Percentiles rank a stretch among this genome's conserved stretches.
phyloP scores from a whole-genome alignment of 2,329 filamentous ascomycete genomes.

The Aspergillus tamarii region DNA sequence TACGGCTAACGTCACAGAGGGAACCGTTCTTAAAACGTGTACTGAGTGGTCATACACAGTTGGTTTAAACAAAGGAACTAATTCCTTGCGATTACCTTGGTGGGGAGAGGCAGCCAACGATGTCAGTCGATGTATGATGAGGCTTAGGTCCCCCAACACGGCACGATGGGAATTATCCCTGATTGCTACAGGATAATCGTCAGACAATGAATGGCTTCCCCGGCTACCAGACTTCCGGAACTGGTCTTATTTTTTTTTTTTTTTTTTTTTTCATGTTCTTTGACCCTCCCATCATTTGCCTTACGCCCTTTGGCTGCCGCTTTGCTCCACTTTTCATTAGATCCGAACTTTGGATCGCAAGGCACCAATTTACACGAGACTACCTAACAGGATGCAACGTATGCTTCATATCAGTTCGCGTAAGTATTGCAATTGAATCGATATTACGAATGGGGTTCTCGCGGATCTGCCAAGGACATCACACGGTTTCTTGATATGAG shows the following conservation, averaged over 20 bases:
- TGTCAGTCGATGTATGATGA: neutral
- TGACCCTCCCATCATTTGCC: conserved; percentile 1
- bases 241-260: neutral
- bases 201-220: conserved; percentile 1
- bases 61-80: neutral
- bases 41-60: neutral
- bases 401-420: conserved; percentile 1
- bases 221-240: neutral
- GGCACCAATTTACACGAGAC: conserved; percentile 22
- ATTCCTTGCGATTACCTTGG: neutral
- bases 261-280: neutral
- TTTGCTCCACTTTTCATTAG: conserved; percentile 18
- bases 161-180: neutral
- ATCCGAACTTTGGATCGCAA: conserved; percentile 9
- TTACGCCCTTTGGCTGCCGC: conserved; percentile 13
- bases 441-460: neutral
- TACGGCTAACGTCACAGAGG: neutral
- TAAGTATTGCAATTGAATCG: conserved; percentile 3
- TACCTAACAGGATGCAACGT: conserved; percentile 5
- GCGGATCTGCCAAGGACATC: neutral
- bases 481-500: neutral
- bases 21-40: neutral
- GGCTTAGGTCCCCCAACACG: neutral
- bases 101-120: neutral
- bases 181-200: neutral